Percentiles rank a stretch among this genome's conserved stretches.
Evolutionary conservation across 257 asterid genomes (phyloP).

Genomic region (Paulownia fortunei): DNA sequence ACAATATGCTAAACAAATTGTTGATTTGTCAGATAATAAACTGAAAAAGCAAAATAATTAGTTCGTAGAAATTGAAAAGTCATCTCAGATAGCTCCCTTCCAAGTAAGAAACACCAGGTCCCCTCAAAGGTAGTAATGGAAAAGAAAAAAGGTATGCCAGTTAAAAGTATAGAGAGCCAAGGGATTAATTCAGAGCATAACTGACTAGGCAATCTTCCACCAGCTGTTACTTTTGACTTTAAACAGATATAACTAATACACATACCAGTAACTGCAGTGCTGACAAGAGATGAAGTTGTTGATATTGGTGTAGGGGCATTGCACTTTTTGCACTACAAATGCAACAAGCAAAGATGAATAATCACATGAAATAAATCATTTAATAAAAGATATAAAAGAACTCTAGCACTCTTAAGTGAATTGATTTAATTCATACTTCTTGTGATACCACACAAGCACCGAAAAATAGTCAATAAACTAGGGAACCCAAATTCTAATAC

Average conservation of each 20-base stretch:
- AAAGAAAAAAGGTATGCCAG: not conserved
- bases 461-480: slow-evolving; percentile 4
- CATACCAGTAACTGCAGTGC: slow-evolving; percentile 65
- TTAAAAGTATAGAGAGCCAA: not conserved
- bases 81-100: slow-evolving; percentile 3
- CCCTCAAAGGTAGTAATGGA: slow-evolving; percentile 13
- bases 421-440: not conserved
- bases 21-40: not conserved
- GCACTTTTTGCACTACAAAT: slow-evolving; percentile 87
- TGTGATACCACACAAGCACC: not conserved
- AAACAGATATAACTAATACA: slow-evolving; percentile 27
- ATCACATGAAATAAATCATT: slow-evolving; percentile 5
- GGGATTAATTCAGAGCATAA: not conserved
- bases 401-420: slow-evolving; percentile 20
- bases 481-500: slow-evolving; percentile 12
- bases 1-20: not conserved
- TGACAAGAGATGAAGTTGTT: slow-evolving; percentile 60
- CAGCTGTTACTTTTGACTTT: not conserved
- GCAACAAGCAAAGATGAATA: slow-evolving; percentile 38
- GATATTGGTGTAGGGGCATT: slow-evolving; percentile 58
- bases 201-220: not conserved
- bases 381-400: not conserved
- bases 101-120: slow-evolving; percentile 13
- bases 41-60: not conserved
- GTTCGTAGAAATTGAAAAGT: not conserved